Conservation (phyloP, 2,329 filamentous ascomycete genomes). For the Pyrenochaeta sp. region DNA sequence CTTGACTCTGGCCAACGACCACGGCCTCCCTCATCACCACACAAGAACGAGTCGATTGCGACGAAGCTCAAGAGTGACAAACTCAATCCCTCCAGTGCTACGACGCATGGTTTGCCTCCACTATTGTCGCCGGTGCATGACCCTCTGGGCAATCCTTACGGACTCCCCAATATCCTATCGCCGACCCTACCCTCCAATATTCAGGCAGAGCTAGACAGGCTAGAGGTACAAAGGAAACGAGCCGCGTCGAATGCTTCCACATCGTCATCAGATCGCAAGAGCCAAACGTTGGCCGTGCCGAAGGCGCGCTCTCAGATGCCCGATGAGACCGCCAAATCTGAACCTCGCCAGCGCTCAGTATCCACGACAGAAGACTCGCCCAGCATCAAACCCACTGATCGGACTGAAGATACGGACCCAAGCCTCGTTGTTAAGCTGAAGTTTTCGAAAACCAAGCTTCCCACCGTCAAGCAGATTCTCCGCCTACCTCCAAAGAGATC, state of each 20-base stretch:
- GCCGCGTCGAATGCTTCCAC: slow-evolving; percentile 47
- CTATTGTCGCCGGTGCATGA: slow-evolving; percentile 52
- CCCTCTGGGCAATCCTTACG: slow-evolving; percentile 51
- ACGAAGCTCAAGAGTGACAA: slow-evolving; percentile 42
- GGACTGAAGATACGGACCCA: slow-evolving; percentile 17
- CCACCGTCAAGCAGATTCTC: slow-evolving; percentile 54
- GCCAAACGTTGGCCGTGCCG: slow-evolving; percentile 34
- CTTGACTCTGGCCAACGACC: slow-evolving; percentile 17
- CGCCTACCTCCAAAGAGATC: slow-evolving; percentile 40
- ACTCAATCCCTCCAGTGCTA: slow-evolving; percentile 38
- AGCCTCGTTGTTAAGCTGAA: slow-evolving; percentile 59
- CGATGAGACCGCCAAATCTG: slow-evolving; percentile 30
- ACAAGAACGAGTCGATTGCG: slow-evolving; percentile 52
- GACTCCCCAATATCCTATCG: slow-evolving; percentile 64
- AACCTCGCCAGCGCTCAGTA: slow-evolving; percentile 33
- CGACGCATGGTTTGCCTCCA: slow-evolving; percentile 50
- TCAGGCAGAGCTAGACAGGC: slow-evolving; percentile 60
- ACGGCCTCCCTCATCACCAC: slow-evolving; percentile 25
- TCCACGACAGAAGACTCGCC: slow-evolving; percentile 41
- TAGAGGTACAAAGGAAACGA: slow-evolving; percentile 48
- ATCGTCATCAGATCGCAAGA: slow-evolving; percentile 44
- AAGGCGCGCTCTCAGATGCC: slow-evolving; percentile 27
- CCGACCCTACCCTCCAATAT: slow-evolving; percentile 65
- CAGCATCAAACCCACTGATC: slow-evolving; percentile 17
- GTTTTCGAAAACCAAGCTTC: slow-evolving; percentile 60